Base-by-base conservation (phyloP, 805 yeast species). In the Ogataea pilisensis region DNA sequence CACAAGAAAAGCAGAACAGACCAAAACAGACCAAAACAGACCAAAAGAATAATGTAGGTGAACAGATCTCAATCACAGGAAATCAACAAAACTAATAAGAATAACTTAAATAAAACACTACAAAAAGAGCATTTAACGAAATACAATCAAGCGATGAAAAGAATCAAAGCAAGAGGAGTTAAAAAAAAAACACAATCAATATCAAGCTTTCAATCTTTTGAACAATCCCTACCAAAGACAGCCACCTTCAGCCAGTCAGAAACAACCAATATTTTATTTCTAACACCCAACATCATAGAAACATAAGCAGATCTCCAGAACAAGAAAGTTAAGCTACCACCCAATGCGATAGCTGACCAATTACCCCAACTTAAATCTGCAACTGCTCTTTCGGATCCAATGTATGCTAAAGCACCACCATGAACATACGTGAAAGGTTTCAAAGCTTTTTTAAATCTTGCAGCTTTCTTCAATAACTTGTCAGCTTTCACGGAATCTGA, bases 281-380 rank as follows among this genome's bases (percentile, higher is more conserved):
- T 82, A 56, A 85, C 78, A 41, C 93, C 81, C 61, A 90, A 76
- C 63, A 90, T 85, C 96, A 90, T 89, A 64, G 85, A 79, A 51
- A 90, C 78, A 66, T 90, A 90, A 27, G 95, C 96, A 27, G 87
- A 78, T 70, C 95, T 83, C 97, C 97, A 90, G 76, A 90, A 85
- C 65, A 86, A 71, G 73, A 83, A 88, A 34, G 96, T 86, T 61
- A 85, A 68, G 37, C 84, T 72, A 54, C 96, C 96, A 43, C 93
- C 90, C 31, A 87, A 68, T 27, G 88, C 78, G 55, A 85, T 75
- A 60, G 82, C 82, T 46, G 83, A 78, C 78, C 88, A 84, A 58
- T 79, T 84, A 51, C 84, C 85, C 77, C 85, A 76, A 24, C 80
- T 76, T 54, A 90, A 69, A 63, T 89, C 96, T 32, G 96, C 96